Evolutionary conservation across 495 filamentous ascomycete species (phyloP).

Genomic region (Penicillium cinerascens): DNA sequence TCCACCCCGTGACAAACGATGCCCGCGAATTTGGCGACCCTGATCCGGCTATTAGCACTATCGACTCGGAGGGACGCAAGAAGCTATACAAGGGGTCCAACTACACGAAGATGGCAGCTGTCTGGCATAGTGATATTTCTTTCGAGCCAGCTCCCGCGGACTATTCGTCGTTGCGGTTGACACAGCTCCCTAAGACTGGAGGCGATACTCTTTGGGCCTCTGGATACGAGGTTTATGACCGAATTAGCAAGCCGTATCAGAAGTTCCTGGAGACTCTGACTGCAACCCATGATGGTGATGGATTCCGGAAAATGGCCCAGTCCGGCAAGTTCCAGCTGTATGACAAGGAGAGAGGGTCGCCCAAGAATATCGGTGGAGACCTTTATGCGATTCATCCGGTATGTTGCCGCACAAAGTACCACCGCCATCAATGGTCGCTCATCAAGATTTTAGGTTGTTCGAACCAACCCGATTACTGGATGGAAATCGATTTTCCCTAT

Average conservation of each 20-base stretch:
- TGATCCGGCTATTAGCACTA: slow-evolving; percentile 66
- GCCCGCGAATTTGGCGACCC: slow-evolving; percentile 42
- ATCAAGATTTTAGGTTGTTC: slow-evolving; percentile 39
- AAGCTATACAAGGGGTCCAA: slow-evolving; percentile 33
- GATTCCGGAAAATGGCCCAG: slow-evolving; percentile 15
- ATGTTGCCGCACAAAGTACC: neutral
- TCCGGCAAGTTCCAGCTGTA: slow-evolving; percentile 47
- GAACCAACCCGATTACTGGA: slow-evolving; percentile 73
- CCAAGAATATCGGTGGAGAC: slow-evolving; percentile 55
- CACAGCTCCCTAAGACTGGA: slow-evolving; percentile 57
- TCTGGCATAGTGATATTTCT: slow-evolving; percentile 62
- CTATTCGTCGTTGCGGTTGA: slow-evolving; percentile 54
- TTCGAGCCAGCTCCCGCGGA: slow-evolving; percentile 61
- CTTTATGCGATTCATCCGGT: slow-evolving; percentile 59
- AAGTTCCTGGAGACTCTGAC: slow-evolving; percentile 63
- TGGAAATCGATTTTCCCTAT: slow-evolving; percentile 73
- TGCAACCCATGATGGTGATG: slow-evolving; percentile 43
- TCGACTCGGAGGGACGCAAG: slow-evolving; percentile 55
- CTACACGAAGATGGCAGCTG: slow-evolving; percentile 17
- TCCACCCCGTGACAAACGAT: slow-evolving; percentile 62
- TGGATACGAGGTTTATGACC: slow-evolving; percentile 71
- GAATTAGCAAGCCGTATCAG: slow-evolving; percentile 57
- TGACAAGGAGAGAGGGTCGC: slow-evolving; percentile 52
- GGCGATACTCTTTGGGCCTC: slow-evolving; percentile 68
- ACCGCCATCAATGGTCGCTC: neutral